Evolutionary conservation across 2,329 filamentous ascomycete species (phyloP).

Genomic region (Waltergamsia citrina): DNA sequence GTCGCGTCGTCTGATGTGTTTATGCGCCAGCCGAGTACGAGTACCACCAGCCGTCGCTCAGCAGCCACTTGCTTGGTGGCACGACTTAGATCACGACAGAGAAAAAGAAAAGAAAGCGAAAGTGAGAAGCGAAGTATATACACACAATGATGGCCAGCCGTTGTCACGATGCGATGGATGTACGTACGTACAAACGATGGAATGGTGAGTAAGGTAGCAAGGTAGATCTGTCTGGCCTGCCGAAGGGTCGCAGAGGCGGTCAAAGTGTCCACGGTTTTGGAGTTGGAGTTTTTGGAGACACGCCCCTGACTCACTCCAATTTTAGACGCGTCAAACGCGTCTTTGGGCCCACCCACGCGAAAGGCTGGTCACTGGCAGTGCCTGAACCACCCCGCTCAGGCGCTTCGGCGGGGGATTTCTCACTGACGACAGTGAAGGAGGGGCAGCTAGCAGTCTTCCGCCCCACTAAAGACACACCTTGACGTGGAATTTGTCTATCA

Average conservation of each 20-base stretch:
- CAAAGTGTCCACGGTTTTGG: too few relatives aligned
- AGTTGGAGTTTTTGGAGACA: neutral
- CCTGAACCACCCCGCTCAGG: neutral
- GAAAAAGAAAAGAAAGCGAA: neutral
- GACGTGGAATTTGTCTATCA: too few relatives aligned
- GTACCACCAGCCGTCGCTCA: constrained; percentile 1
- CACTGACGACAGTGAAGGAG: neutral
- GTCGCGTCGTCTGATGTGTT: too few relatives aligned
- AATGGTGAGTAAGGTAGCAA: too few relatives aligned
- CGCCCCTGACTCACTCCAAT: neutral
- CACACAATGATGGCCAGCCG: neutral
- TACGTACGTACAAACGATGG: too few relatives aligned
- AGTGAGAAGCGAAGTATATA: neutral
- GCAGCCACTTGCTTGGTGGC: neutral
- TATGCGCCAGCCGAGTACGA: too few relatives aligned
- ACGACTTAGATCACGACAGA: neutral
- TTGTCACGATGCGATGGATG: too few relatives aligned
- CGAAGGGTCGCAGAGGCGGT: constrained; percentile 3
- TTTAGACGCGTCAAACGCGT: neutral
- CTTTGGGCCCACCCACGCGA: too few relatives aligned
- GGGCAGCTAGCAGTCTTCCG: neutral
- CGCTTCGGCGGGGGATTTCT: too few relatives aligned
- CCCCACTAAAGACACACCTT: neutral
- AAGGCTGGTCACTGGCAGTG: too few relatives aligned
- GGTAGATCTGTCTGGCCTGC: too few relatives aligned